Percentiles rank a stretch among this genome's conserved stretches.
Evolutionary conservation across 31 red algal species (phyloP).

Genomic region (Asparagopsis taxiformis): DNA sequence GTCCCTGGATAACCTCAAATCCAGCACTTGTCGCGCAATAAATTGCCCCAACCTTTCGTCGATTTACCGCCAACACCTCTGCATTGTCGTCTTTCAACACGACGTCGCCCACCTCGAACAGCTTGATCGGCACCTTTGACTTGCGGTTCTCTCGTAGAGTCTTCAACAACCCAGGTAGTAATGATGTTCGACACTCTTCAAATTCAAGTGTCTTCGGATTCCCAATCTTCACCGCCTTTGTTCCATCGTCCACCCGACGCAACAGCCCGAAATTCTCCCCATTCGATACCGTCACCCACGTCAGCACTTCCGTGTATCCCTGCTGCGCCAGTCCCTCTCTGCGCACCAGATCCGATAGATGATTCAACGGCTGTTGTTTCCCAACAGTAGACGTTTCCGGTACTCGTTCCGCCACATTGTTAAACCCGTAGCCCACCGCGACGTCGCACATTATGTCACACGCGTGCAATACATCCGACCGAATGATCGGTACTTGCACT

Average conservation of each 20-base stretch:
- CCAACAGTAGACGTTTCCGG: slow-evolving; percentile 77
- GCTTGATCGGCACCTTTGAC: slow-evolving; percentile 81
- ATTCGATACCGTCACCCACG: slow-evolving; percentile 95
- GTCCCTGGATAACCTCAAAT: slow-evolving; percentile 94
- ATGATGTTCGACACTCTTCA: slow-evolving; percentile 82
- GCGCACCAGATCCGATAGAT: slow-evolving; percentile 85
- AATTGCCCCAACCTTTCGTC: slow-evolving; percentile 79
- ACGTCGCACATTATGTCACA: slow-evolving; percentile 96
- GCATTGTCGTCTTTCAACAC: slow-evolving; percentile 66
- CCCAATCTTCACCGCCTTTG: slow-evolving; percentile 82
- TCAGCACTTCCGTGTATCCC: slow-evolving; percentile 97
- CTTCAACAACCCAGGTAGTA: slow-evolving; percentile 94
- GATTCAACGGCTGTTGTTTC: slow-evolving; percentile 78
- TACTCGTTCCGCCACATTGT: slow-evolving; percentile 77
- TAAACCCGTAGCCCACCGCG: slow-evolving; percentile 91
- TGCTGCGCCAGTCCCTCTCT: slow-evolving; percentile 88
- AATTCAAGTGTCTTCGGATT: slow-evolving; percentile 98
- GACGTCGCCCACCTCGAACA: slow-evolving; percentile 97
- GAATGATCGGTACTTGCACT: slow-evolving; percentile 83
- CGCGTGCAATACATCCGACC: slow-evolving; percentile 94
- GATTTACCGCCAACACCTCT: slow-evolving; percentile 79
- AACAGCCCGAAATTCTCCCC: slow-evolving; percentile 87
- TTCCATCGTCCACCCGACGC: slow-evolving; percentile 67
- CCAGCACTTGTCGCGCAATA: slow-evolving; percentile 81
- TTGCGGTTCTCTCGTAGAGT: slow-evolving; percentile 95